These are phyloP conservation scores for Cutaneotrichosporon cyanovorans DNA, from an alignment of 1,284 basidiomycete genomes.

Conservation along the genomic window DNA sequence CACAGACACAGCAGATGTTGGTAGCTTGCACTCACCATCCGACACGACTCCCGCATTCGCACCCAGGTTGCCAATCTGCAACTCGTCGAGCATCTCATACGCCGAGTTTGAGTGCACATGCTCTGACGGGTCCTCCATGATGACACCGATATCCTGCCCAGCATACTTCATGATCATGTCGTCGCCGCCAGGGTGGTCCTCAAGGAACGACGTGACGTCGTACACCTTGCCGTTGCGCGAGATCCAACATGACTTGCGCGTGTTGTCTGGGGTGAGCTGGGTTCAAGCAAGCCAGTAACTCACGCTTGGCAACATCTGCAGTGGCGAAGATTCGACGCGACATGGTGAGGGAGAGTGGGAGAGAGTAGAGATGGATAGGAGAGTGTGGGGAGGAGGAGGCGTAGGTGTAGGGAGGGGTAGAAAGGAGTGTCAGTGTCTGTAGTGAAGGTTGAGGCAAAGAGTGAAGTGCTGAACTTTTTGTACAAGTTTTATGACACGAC, in stretches of 20 bases:
- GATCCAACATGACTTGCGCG: constrained; percentile 37
- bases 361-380: background rate
- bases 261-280: constrained; percentile 27
- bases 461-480: no score
- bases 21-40: constrained; percentile 55
- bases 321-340: constrained; percentile 28
- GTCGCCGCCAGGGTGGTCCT: constrained; percentile 51
- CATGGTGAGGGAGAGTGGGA: background rate
- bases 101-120: constrained; percentile 92
- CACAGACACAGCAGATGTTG: background rate
- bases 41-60: constrained; percentile 65
- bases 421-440: no score
- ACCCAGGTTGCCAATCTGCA: constrained; percentile 70
- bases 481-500: no score
- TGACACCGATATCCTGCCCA: constrained; percentile 69
- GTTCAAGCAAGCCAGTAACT: constrained; percentile 6
- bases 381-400: no score
- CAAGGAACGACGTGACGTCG: constrained; percentile 49
- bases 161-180: constrained; percentile 57
- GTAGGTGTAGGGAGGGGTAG: no score
- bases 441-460: no score
- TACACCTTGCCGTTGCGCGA: constrained; percentile 48
- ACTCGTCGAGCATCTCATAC: constrained; percentile 86
- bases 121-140: constrained; percentile 75
- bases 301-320: constrained; percentile 40